phyloP scores from a whole-genome alignment of 306 rosid genomes.

The Aeschynomene evenia region DNA sequence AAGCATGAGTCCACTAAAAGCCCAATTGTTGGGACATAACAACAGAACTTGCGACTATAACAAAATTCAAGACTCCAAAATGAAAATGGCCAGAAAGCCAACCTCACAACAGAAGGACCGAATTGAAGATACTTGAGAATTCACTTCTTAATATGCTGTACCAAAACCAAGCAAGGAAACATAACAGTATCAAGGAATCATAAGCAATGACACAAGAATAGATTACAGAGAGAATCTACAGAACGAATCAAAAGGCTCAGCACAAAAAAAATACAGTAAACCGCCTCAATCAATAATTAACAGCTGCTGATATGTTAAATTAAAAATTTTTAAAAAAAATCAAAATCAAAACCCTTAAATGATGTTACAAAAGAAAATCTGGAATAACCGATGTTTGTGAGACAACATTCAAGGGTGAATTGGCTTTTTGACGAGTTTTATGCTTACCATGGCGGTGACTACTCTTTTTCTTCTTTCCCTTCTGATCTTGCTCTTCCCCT shows the following conservation, averaged over 20 bases:
- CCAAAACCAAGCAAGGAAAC: constrained; percentile 23
- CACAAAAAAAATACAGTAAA: constrained; percentile 35
- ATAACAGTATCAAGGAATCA: constrained; percentile 20
- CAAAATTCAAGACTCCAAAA: background rate
- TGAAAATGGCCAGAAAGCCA: background rate
- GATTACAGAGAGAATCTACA: constrained; percentile 42
- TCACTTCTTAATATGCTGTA: background rate
- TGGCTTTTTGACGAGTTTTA: constrained; percentile 64
- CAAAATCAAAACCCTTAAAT: constrained; percentile 27
- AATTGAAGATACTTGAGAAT: background rate
- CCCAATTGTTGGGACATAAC: no score
- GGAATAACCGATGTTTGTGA: constrained; percentile 75
- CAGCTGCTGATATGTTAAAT: background rate
- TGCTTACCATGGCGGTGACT: constrained; percentile 57
- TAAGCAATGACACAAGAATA: constrained; percentile 24
- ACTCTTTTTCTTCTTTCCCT: constrained; percentile 66
- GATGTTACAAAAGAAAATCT: constrained; percentile 79
- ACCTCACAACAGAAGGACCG: background rate
- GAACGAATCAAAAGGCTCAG: constrained; percentile 31
- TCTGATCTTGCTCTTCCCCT: constrained; percentile 51
- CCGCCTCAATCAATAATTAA: constrained; percentile 40
- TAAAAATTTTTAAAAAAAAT: constrained; percentile 31
- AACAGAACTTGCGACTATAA: background rate
- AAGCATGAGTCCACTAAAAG: no score
- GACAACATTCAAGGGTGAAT: constrained; percentile 57